Base-by-base conservation (phyloP, 192 early-diverging fungal species). In the Hyaloraphidium curvatum region DNA sequence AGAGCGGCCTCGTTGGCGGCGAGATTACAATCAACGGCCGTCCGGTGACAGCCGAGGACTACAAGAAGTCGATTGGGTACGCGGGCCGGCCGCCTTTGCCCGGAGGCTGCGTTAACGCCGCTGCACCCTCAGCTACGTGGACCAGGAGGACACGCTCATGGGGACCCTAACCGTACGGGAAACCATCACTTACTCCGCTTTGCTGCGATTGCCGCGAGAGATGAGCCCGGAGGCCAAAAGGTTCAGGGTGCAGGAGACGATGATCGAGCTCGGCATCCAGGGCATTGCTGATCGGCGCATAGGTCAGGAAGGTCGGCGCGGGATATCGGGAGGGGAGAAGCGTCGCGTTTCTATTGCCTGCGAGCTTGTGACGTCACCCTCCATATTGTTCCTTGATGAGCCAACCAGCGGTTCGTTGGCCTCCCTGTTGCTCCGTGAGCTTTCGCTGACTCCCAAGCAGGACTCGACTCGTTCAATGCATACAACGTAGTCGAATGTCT, bases 401-500 rank as follows among this genome's bases (percentile, higher is more conserved):
- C 73, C 73, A n/a, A 72, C 69, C 3, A 58, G 54, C 37, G 69
- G 69, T 60, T 39, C 17, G 54, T n/a, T 43, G n/a, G n/a, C n/a
- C n/a, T n/a, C n/a, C n/a, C n/a, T 5, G 19, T 48, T 25, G 43
- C 14, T 11, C 11, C 4, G 25, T 48, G 7, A 11, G 5, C 25
- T 25, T 11, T 48, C 14, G 7, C 11, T 11, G 11, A 9, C 7
- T 25, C 7, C 14, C 19, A 11, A 25, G 9, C 73, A 27, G 87
- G 87, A 3, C 67, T 95, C 30, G 91, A 95, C 62, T 71, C 88
- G 28, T 92, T 83, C 67, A 91, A 89, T 56, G 91, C 91, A 0
- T 84, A 82, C 57, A 95, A 88, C 69, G 91, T 95, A 0, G 77
- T 95, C n/a, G 87, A 92, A 65, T 81, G 76, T 26, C 72, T 92